These are phyloP conservation scores for Alternaria arbusti DNA, from an alignment of 2,329 filamentous ascomycete genomes.

Conservation along the genomic window DNA sequence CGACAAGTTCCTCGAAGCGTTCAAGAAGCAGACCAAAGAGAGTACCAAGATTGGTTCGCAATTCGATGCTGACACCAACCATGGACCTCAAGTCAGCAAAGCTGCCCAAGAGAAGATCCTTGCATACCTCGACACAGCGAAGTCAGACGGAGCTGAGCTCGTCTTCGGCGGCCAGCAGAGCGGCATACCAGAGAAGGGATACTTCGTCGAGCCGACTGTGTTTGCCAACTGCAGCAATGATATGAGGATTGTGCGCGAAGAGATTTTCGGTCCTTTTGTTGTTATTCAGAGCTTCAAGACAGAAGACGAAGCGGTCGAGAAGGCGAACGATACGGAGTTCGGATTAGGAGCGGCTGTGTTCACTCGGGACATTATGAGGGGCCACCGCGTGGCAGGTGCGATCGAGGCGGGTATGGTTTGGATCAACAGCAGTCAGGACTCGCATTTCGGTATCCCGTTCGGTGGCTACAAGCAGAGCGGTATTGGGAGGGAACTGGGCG, in stretches of 20 bases:
- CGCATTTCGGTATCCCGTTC: slow-evolving; percentile 29
- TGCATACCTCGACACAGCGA: slow-evolving; percentile 26
- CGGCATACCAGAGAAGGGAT: background rate
- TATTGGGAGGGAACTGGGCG: slow-evolving; percentile 33
- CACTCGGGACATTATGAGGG: slow-evolving; percentile 31
- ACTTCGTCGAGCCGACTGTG: background rate
- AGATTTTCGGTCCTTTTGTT: background rate
- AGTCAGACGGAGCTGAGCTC: slow-evolving; percentile 60
- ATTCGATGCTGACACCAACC: background rate
- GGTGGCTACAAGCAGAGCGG: slow-evolving; percentile 43
- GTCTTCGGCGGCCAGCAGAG: background rate
- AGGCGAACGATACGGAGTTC: slow-evolving; percentile 52
- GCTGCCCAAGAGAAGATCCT: background rate
- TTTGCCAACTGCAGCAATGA: background rate
- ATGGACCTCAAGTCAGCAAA: background rate
- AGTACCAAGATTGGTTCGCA: background rate
- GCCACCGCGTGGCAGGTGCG: slow-evolving; percentile 9
- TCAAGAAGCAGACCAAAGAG: background rate
- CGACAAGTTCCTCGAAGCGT: background rate
- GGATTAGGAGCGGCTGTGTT: slow-evolving; percentile 61
- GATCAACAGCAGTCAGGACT: slow-evolving; percentile 1
- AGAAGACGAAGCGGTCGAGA: slow-evolving; percentile 56
- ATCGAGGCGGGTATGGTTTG: slow-evolving; percentile 56
- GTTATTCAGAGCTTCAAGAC: slow-evolving; percentile 53
- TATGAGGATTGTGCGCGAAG: slow-evolving; percentile 52